These are phyloP conservation scores for Emericellopsis cladophorae DNA, from an alignment of 2,329 filamentous ascomycete species.

Conservation along the genomic window DNA sequence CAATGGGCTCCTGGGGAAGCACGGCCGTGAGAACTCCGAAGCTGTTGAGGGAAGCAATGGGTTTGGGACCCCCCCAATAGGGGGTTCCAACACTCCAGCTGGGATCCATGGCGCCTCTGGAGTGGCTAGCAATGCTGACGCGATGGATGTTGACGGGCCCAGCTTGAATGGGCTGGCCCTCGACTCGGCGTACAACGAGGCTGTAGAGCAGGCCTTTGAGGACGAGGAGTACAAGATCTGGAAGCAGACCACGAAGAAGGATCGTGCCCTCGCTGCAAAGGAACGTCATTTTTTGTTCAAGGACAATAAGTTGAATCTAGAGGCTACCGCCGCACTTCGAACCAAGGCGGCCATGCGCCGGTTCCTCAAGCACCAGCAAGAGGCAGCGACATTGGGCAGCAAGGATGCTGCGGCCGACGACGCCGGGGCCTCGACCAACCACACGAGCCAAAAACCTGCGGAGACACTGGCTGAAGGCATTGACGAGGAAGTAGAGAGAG, in stretches of 20 bases:
- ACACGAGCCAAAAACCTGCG: constrained; percentile 21
- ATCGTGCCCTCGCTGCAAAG: constrained; percentile 74
- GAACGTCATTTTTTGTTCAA: constrained; percentile 80
- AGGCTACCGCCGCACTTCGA: constrained; percentile 77
- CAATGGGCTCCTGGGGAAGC: constrained; percentile 47
- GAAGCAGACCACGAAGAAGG: constrained; percentile 98
- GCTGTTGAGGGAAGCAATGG: constrained; percentile 70
- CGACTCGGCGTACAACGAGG: constrained; percentile 50
- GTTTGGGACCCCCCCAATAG: constrained; percentile 67
- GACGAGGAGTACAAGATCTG: constrained; percentile 96
- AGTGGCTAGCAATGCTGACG: constrained; percentile 63
- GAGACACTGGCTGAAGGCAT: constrained; percentile 93
- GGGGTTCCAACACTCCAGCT: constrained; percentile 65
- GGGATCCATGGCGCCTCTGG: constrained; percentile 55
- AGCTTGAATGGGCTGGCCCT: constrained; percentile 54
- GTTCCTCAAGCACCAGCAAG: constrained; percentile 69
- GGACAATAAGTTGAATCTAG: constrained; percentile 69
- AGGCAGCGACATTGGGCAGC: constrained; percentile 40
- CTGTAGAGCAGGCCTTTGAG: constrained; percentile 64
- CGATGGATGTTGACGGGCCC: constrained; percentile 76
- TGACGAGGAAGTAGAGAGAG: constrained; percentile 71
- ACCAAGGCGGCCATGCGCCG: constrained; percentile 82
- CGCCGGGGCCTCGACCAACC: constrained; percentile 30
- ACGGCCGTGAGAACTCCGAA: constrained; percentile 62
- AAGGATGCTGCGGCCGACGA: constrained; percentile 21